phyloP scores from a whole-genome alignment of 768 basidiomycete species.

The Mycena pura region DNA sequence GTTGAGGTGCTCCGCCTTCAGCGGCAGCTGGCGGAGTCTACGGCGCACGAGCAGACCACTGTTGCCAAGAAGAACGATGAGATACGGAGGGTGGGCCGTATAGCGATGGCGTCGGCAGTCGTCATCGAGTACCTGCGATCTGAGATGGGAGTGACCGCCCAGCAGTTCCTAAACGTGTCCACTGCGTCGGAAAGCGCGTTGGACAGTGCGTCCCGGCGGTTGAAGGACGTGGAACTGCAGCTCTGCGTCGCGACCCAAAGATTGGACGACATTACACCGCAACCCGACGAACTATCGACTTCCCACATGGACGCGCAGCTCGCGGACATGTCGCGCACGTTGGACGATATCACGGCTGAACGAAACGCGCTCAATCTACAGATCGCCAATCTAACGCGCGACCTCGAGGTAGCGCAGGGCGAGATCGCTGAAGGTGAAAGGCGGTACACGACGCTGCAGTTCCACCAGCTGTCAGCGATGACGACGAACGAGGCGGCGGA shows the following conservation, averaged over 20 bases:
- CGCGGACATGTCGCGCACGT: slow-evolving; percentile 48
- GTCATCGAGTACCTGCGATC: slow-evolving; percentile 48
- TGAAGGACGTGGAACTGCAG: slow-evolving; percentile 40
- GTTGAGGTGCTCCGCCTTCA: slow-evolving; percentile 39
- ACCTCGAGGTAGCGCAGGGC: slow-evolving; percentile 58
- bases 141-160: slow-evolving; percentile 31
- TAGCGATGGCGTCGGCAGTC: slow-evolving; percentile 43
- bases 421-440: slow-evolving; percentile 63
- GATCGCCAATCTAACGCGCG: slow-evolving; percentile 65
- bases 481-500: slow-evolving; percentile 60
- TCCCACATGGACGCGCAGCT: slow-evolving; percentile 55
- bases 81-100: slow-evolving; percentile 41
- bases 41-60: slow-evolving; percentile 22
- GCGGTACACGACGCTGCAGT: slow-evolving; percentile 67
- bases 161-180: slow-evolving; percentile 6
- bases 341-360: slow-evolving; percentile 67
- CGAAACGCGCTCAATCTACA: slow-evolving; percentile 72
- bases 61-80: slow-evolving; percentile 36
- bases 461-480: slow-evolving; percentile 71
- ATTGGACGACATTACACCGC: slow-evolving; percentile 44
- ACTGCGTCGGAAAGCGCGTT: slow-evolving; percentile 30
- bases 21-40: slow-evolving; percentile 25
- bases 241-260: slow-evolving; percentile 40
- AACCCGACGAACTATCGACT: slow-evolving; percentile 44
- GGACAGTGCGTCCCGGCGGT: slow-evolving; percentile 28